These are phyloP conservation scores for Glycine tomentella DNA, from an alignment of 306 rosid genomes.

Conservation along the genomic window DNA sequence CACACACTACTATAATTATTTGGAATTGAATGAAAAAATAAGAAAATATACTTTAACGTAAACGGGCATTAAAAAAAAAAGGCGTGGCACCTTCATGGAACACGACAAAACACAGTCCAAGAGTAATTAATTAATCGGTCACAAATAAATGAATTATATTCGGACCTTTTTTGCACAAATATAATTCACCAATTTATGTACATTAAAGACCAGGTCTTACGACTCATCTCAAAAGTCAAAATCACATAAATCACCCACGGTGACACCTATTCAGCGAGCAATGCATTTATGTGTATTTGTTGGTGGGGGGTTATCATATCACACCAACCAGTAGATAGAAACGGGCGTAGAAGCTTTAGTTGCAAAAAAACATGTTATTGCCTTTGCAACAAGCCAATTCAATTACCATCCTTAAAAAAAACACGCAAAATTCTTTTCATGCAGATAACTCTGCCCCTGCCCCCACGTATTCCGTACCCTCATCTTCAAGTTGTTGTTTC, in stretches of 20 bases:
- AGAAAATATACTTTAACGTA: too few relatives aligned
- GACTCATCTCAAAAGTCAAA: constrained; percentile 10
- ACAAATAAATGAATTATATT: neutral
- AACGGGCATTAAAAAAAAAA: neutral
- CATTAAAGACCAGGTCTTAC: constrained; percentile 6
- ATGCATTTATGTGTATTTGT: neutral
- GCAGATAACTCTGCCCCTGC: constrained; percentile 49
- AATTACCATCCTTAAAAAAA: constrained; percentile 28
- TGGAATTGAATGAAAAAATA: too few relatives aligned
- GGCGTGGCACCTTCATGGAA: neutral
- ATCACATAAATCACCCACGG: neutral
- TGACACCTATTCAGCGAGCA: neutral
- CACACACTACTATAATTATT: too few relatives aligned
- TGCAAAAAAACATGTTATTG: constrained; percentile 33
- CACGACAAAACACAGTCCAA: neutral
- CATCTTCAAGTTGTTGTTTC: constrained; percentile 58
- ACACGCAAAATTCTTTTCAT: constrained; percentile 51
- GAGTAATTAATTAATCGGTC: constrained; percentile 9
- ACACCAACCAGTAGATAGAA: constrained; percentile 1
- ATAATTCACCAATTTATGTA: neutral
- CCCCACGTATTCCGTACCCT: constrained; percentile 49
- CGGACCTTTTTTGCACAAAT: neutral
- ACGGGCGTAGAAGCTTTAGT: constrained; percentile 4
- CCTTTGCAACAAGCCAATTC: constrained; percentile 41
- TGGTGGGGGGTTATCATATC: constrained; percentile 1